Conservation (phyloP, 148 eudicot species). For the Rheum nobile region DNA sequence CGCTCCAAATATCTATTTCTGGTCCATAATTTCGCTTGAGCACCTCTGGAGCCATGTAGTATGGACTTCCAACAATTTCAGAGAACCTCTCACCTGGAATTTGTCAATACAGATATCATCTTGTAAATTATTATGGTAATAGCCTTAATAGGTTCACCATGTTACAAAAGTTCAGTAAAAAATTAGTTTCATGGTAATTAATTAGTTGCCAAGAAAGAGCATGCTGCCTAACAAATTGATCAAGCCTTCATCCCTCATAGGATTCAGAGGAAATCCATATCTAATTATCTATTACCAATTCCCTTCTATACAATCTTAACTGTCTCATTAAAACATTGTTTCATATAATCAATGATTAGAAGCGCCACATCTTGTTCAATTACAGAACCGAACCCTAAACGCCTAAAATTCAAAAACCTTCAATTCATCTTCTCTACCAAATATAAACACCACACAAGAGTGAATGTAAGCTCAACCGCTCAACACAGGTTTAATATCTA, state of each 20-base stretch:
- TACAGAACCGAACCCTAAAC: neutral
- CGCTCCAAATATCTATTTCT: conserved; percentile 96
- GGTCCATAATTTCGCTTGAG: conserved; percentile 92
- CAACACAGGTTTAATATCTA: neutral
- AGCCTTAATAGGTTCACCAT: neutral
- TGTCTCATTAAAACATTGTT: neutral
- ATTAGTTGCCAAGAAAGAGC: neutral
- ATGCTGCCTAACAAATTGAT: neutral
- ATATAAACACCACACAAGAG: neutral
- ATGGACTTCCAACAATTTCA: conserved; percentile 97
- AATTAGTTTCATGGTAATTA: neutral
- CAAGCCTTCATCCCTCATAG: neutral
- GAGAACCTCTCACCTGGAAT: conserved; percentile 75
- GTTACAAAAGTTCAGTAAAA: neutral
- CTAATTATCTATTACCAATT: neutral
- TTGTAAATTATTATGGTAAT: neutral
- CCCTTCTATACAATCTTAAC: neutral
- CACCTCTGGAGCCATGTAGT: conserved; percentile 92
- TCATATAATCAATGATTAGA: neutral
- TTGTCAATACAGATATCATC: neutral
- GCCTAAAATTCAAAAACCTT: neutral
- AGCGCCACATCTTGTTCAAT: neutral
- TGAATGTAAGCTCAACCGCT: neutral
- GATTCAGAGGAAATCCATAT: neutral
- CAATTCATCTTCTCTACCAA: neutral